Conservation (phyloP, 257 asterid genomes). For the Anisodus acutangulus region DNA sequence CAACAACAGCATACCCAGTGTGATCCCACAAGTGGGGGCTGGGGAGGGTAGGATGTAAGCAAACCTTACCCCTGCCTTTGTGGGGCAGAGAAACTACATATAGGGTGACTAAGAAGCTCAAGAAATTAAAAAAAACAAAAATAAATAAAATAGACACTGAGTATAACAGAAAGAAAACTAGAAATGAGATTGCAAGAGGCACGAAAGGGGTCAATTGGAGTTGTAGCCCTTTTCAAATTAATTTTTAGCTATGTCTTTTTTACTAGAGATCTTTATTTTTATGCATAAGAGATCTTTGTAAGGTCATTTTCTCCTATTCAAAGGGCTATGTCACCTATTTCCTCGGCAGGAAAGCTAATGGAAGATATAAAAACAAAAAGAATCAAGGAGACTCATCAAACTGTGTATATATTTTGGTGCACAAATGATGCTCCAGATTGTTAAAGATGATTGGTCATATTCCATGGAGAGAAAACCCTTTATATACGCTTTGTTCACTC, state of each 20-base stretch:
- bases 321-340: background rate
- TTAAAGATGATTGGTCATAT: slow-evolving; percentile 1
- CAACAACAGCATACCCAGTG: too few species aligned
- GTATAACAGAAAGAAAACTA: background rate
- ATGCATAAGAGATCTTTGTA: background rate
- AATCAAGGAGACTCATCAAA: background rate
- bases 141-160: background rate
- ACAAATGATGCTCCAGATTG: slow-evolving; percentile 13
- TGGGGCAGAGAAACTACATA: background rate
- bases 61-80: too few species aligned
- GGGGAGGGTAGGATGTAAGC: too few species aligned
- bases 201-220: background rate
- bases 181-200: background rate
- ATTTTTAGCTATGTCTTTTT: background rate
- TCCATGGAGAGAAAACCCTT: slow-evolving; percentile 18
- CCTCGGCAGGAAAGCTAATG: background rate
- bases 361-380: slow-evolving; percentile 3
- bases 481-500: slow-evolving; percentile 19
- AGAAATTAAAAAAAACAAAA: background rate
- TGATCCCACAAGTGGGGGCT: too few species aligned
- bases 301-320: slow-evolving; percentile 5
- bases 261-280: background rate
- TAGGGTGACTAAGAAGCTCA: background rate
- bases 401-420: background rate
- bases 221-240: background rate